Base-by-base conservation (phyloP, 164 flowering plant species). In the Chimonanthus praecox region DNA sequence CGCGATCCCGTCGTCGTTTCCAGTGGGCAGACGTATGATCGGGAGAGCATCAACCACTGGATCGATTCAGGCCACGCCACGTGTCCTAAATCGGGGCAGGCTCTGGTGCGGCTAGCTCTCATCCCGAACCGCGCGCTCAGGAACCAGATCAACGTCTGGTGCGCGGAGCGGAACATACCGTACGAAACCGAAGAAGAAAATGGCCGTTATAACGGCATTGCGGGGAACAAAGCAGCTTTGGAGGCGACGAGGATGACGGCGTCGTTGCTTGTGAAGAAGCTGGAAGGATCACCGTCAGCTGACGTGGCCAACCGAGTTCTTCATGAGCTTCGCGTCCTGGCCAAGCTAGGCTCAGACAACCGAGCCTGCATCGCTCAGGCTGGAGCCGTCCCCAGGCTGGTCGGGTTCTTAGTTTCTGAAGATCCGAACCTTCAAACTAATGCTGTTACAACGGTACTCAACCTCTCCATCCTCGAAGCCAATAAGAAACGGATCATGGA, bases 71-170 rank as follows among this genome's bases (percentile, higher is more conserved):
- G 97, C 0, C 96, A 88, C 82, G 72, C 76, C 79, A 88, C 97
- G 81, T 94, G 98, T 79, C 98, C 98, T 0, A 94, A 92, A 73
- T 89, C 97, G 4, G 97, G 96, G 51, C 98, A 94, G 79, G 72
- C 76, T 43, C 82, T 94, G 73, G 33, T 80, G 76, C 90, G 88
- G 78, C 78, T 89, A 16, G 67, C 83, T 65, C 78, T 92, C 10
- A 82, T 88, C 18, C 88, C 96, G 0, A 94, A 94, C 78, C 81
- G 65, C 0, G 90, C 94, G 0, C 67, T 94, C 81, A 88, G 79
- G 82, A 92, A 82, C 61, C 77, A 89, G 60, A 92, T 94, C n/a
- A 81, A 84, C 8, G 70, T 82, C 74, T 94, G 98, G 98, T 94
- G 98, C 79, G 89, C 91, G 4, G 85, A 87, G 67, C 85, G 86